Evolutionary conservation across 23 red algal species (phyloP), one percentile per base, ranked within the genome.

Genomic region (Gracilaria caudata): DNA sequence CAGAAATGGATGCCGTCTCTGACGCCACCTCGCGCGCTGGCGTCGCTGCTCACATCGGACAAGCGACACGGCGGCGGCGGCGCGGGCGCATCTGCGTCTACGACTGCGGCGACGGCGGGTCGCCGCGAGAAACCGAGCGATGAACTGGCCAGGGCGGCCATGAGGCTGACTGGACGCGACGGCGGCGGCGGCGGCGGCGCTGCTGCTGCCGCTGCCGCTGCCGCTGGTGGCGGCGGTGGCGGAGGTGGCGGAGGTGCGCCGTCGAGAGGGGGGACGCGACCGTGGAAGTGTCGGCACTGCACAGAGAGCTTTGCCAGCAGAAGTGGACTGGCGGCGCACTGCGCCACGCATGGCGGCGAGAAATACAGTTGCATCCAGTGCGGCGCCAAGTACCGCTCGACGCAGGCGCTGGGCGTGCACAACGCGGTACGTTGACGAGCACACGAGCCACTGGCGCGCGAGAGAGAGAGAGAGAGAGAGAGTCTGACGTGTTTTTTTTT

Each of bases 281-380:
- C 2, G 66, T 43, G 66, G 38, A 10, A 13, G 36, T 65, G 60
- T 11, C 0, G 10, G 60, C 60, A 65, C n/a, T 65, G 60, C 60
- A 19, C 5, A 1, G 32, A 65, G 32, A 14, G 60, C 4, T 53
- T 53, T 17, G 49, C 13, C 49, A 65, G 60, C 60, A 7, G 32
- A 0, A 19, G 10, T 30, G 23, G 8, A 23, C 25, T 28, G 26
- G 13, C 60, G 25, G 32, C 60, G 60, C 26, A 34, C 32, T 14
- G 5, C 5, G 60, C 5, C 26, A 19, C 26, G 32, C 25, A 65
- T 34, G 38, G 38, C 66, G 33, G 2, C 1, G 66, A 72, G 38
- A 75, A 75, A 40, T 75, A 75, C 43, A 5, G 39, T 0, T 75
- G 70, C 70, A 75, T 75, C 43, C 70, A 75, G 70, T 75, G 70